These are phyloP conservation scores for Pouteria campechiana DNA, from an alignment of 179 eudicot species.

Conservation along the genomic window DNA sequence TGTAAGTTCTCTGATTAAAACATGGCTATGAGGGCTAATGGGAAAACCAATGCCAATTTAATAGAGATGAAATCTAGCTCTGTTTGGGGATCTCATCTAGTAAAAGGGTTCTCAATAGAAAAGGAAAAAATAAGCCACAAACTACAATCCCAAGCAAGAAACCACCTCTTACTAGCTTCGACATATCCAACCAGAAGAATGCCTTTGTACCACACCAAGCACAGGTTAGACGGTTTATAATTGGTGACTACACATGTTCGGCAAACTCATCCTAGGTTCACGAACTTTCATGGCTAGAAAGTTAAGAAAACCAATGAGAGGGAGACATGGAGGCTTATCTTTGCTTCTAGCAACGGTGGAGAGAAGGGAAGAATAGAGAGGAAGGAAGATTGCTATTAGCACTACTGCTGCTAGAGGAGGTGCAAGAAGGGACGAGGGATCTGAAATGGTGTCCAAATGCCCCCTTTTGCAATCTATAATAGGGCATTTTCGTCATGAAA, in stretches of 20 bases:
- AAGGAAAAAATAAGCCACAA: slow-evolving; percentile 31
- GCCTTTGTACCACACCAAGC: slow-evolving; percentile 8
- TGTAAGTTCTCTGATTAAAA: slow-evolving; percentile 46
- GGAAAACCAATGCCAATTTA: slow-evolving; percentile 14
- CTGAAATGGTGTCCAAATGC: too few species aligned
- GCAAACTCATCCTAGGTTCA: slow-evolving; percentile 35
- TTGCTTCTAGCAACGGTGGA: too few species aligned
- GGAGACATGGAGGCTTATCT: too few species aligned
- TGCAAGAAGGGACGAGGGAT: too few species aligned
- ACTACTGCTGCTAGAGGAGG: too few species aligned
- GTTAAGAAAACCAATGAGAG: too few species aligned
- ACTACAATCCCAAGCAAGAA: slow-evolving; percentile 14
- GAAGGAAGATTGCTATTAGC: too few species aligned
- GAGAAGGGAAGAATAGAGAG: too few species aligned
- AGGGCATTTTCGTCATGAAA: too few species aligned
- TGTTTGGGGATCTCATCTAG: slow-evolving; percentile 51
- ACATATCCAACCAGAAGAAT: slow-evolving; percentile 10
- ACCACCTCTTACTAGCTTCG: slow-evolving; percentile 12
- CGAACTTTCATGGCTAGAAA: too few species aligned
- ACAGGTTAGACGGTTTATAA: slow-evolving; percentile 32
- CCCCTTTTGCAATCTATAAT: too few species aligned
- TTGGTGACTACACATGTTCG: slow-evolving; percentile 41
- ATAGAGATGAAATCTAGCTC: slow-evolving; percentile 26
- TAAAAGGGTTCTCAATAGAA: slow-evolving; percentile 47
- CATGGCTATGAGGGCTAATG: slow-evolving; percentile 22